Conservation (phyloP, 1,139 yeast species). For the Kodamaea plutei region DNA sequence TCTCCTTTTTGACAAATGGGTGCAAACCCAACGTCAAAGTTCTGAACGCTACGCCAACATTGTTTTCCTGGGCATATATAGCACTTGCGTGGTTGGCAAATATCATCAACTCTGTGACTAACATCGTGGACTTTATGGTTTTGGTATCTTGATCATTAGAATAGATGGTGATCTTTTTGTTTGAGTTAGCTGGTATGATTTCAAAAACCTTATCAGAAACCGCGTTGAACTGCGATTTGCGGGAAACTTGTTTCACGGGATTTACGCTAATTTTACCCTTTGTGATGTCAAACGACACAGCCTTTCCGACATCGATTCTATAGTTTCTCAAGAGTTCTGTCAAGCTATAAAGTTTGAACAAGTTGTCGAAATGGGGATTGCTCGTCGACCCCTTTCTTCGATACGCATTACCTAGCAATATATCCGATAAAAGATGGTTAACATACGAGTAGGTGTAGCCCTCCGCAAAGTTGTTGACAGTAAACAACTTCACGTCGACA, state of each 20-base stretch:
- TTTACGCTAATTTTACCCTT: conserved; percentile 15
- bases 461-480: conserved; percentile 29
- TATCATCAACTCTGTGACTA: conserved; percentile 84
- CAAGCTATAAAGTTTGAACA: conserved; percentile 27
- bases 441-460: conserved; percentile 38
- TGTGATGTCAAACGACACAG: conserved; percentile 15
- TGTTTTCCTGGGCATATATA: conserved; percentile 36
- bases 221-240: conserved; percentile 2
- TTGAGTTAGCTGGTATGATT: conserved; percentile 7
- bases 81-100: conserved; percentile 67
- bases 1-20: conserved; percentile 28
- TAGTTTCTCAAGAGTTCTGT: conserved; percentile 25
- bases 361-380: conserved; percentile 21
- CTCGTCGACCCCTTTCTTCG: conserved; percentile 6
- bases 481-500: conserved; percentile 19
- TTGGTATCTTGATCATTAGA: conserved; percentile 16
- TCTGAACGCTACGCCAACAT: conserved; percentile 56
- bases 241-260: conserved; percentile 5
- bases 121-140: conserved; percentile 39
- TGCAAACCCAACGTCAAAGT: conserved; percentile 31
- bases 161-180: conserved; percentile 12
- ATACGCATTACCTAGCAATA: conserved; percentile 8
- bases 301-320: conserved; percentile 21
- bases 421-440: conserved; percentile 24
- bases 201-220: conserved; percentile 14